Base-by-base conservation (phyloP, 768 basidiomycete species). In the Calvatia gigantea region DNA sequence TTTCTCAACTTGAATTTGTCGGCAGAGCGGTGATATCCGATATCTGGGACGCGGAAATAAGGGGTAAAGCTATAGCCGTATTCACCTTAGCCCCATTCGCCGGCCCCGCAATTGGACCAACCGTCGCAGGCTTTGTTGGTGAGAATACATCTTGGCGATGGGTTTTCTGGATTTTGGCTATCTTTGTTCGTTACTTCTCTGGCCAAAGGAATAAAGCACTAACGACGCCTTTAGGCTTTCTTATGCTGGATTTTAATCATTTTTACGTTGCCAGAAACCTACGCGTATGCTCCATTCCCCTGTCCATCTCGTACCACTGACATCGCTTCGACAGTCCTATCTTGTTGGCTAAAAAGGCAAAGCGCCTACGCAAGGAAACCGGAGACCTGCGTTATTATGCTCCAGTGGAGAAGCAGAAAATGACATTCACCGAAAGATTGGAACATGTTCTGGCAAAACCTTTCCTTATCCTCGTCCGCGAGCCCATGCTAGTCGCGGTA, bases 261-360 rank as follows among this genome's bases (percentile, higher is more conserved):
- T 8, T 70, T 88, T 43, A 79, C 83, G 19, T 69, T 86, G 0
- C 84, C 85, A 8, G 88, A 91, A 68, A 89, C 89, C 4, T 90
- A 83, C 62, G 70, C 69, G 80, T 81, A 63, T 56, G 76, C 61
- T 3, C 1, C n/a, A 28, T 45, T 31, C 33, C 41, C 50, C 39
- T 17, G 59, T 41, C 39, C 32, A 15, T 2, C 43, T 25, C 21
- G n/a, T 39, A 54, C n/a, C n/a, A n/a, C 14, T 55, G 27, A 51
- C 35, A 23, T 6, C 28, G 31, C 17, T 46, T 50, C 12, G 23
- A 21, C 47, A 83, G 82, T 8, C 86, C 88, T 2, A 61, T 81
- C 4, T 59, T 91, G 0, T 72, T 89, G 6, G 79, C 78, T 2
- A 65, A 70, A 47, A 79, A 76, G 49, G 87, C 86, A 1, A 62